Base-by-base conservation (phyloP, 495 filamentous ascomycete genomes). In the Filosporella fistucella region DNA sequence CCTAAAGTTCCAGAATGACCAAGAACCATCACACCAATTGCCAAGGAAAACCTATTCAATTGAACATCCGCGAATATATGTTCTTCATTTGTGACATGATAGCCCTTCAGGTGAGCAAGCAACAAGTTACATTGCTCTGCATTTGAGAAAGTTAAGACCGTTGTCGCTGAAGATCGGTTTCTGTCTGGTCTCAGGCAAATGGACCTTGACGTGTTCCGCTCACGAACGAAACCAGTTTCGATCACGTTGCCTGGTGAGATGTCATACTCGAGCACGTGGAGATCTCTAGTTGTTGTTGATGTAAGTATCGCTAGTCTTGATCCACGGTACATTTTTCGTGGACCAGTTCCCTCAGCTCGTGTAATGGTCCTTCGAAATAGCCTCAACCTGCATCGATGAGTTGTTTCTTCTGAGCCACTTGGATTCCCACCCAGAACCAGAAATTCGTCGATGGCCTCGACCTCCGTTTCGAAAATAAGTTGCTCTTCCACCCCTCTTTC, bases 251-350 rank as follows among this genome's bases (percentile, higher is more conserved):
- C 72, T 7, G 75, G 66, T 4, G 72, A 69, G 26, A 86, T 68
- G 13, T 72, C 56, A 59, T 89, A 80, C 37, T 75, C 80, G 32
- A 90, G 68, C 37, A 77, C 82, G 55, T 82, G 88, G 10, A 93
- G 65, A 0, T 82, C 81, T 56, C 88, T 88, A 45, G 75, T 80
- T 49, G 76, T 82, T 10, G 88, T 77, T 21, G 79, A 84, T 0
- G 88, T 93, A 13, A 89, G 69, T 3, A 90, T 75, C 4, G 79
- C 71, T 30, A 93, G 62, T 14, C 89, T 76, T 65, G 82, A 88
- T 1, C 89, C 88, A 24, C 74, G 72, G 56, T 91, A 87, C 42
- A 80, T 71, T 42, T 63, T 76, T 25, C 85, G 75, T 12, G 72
- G 73, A 0, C 86, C 84, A 3, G 76, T 82, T 9, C 81, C 82